Percentiles rank a stretch among this genome's conserved stretches.
Evolutionary conservation across 2,329 filamentous ascomycete genomes (phyloP).

Genomic region (Fonsecaea nubica): DNA sequence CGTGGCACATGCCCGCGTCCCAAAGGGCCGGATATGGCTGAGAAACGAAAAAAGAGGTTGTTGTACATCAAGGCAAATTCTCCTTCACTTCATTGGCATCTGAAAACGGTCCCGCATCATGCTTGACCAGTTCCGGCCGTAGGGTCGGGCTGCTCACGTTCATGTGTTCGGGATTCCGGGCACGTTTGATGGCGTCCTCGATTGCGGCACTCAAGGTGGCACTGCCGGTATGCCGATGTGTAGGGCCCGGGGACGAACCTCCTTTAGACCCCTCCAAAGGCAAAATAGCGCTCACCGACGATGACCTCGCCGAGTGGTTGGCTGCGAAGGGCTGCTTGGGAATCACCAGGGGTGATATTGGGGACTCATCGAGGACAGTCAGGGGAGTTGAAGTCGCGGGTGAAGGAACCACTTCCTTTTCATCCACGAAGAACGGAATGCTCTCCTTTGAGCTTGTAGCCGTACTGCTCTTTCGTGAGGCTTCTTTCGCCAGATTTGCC

Average conservation of each 20-base stretch:
- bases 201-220: slow-evolving; percentile 44
- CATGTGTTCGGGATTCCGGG: slow-evolving; percentile 33
- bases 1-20: slow-evolving; percentile 17
- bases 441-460: slow-evolving; percentile 28
- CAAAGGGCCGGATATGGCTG: slow-evolving; percentile 1
- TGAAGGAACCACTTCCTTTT: slow-evolving; percentile 37
- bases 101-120: slow-evolving; percentile 52
- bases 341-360: slow-evolving; percentile 30
- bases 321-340: slow-evolving; percentile 33
- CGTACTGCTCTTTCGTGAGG: slow-evolving; percentile 38
- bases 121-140: slow-evolving; percentile 40
- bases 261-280: slow-evolving; percentile 19
- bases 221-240: slow-evolving; percentile 39
- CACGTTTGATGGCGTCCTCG: slow-evolving; percentile 42
- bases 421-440: slow-evolving; percentile 32
- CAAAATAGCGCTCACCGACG: slow-evolving; percentile 35
- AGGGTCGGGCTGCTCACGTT: slow-evolving; percentile 33
- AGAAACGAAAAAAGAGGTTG: slow-evolving; percentile 22
- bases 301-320: slow-evolving; percentile 35
- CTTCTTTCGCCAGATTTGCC: slow-evolving; percentile 42
- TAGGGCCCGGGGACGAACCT: slow-evolving; percentile 21
- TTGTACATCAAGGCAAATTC: slow-evolving; percentile 34
- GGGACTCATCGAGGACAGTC: slow-evolving; percentile 22
- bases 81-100: slow-evolving; percentile 52
- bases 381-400: slow-evolving; percentile 22